Conservation (phyloP, 1,139 yeast species). For the Yamadazyma membranifaciens region DNA sequence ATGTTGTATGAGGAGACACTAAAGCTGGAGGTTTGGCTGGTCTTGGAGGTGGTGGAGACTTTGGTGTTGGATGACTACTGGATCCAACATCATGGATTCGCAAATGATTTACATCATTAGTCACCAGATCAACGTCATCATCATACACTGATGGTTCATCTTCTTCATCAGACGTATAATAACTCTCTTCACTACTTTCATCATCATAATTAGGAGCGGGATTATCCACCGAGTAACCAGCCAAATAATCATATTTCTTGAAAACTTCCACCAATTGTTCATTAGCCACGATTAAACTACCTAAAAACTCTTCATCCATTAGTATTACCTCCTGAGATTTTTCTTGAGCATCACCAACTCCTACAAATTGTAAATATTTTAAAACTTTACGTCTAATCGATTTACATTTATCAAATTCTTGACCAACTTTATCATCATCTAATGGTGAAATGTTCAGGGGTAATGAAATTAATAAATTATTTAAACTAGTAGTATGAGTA, state of each 20-base stretch:
- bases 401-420: conserved; percentile 72
- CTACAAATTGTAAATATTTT: conserved; percentile 77
- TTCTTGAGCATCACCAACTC: conserved; percentile 42
- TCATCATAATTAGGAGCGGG: conserved; percentile 37
- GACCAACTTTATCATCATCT: conserved; percentile 58
- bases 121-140: conserved; percentile 19
- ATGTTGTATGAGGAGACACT: conserved; percentile 9
- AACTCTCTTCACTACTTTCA: conserved; percentile 30
- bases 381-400: conserved; percentile 73
- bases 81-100: conserved; percentile 12
- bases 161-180: conserved; percentile 47
- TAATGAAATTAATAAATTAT: conserved; percentile 61
- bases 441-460: conserved; percentile 54
- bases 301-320: conserved; percentile 75
- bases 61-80: conserved; percentile 8
- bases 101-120: conserved; percentile 18
- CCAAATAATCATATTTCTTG: conserved; percentile 56
- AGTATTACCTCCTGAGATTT: conserved; percentile 30
- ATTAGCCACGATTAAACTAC: conserved; percentile 81
- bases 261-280: conserved; percentile 80
- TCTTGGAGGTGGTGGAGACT: conserved; percentile 34
- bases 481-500: conserved; percentile 70
- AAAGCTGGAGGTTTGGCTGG: conserved; percentile 29
- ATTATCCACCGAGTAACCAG: conserved; percentile 36
- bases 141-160: conserved; percentile 25